phyloP scores from a whole-genome alignment of 495 filamentous ascomycete genomes.

The Penicillium egyptiacum region DNA sequence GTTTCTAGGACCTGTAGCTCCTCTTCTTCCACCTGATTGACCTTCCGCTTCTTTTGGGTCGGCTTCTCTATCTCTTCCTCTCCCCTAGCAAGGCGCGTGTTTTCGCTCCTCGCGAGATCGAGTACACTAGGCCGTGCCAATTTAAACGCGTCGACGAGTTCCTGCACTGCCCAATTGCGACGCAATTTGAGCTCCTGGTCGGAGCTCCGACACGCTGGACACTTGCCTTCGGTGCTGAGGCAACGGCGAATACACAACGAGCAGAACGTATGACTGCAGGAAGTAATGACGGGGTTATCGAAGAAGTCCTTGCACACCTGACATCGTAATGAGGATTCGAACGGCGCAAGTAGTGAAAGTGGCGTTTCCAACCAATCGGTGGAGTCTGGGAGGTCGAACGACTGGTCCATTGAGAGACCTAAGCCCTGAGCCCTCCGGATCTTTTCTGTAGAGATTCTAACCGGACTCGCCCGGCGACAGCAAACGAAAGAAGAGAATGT shows the following conservation, averaged over 20 bases:
- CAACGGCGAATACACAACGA: conserved; percentile 89
- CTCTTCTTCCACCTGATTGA: conserved; percentile 33
- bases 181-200: conserved; percentile 84
- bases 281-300: conserved; percentile 87
- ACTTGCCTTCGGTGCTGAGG: conserved; percentile 76
- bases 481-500: conserved; percentile 9
- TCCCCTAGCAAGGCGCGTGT: conserved; percentile 18
- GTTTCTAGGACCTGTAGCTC: conserved; percentile 12
- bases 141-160: conserved; percentile 78
- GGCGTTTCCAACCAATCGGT: conserved; percentile 91
- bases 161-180: conserved; percentile 78
- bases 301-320: conserved; percentile 99
- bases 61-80: conserved; percentile 21
- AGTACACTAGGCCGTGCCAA: conserved; percentile 62
- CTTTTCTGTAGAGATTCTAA: conserved; percentile 1
- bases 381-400: conserved; percentile 74
- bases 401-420: conserved; percentile 38
- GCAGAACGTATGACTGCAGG: conserved; percentile 95
- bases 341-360: conserved; percentile 64
- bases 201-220: conserved; percentile 72
- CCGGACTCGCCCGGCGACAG: neutral
- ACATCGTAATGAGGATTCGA: conserved; percentile 88
- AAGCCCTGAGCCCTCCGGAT: neutral
- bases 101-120: conserved; percentile 53
- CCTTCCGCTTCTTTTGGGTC: conserved; percentile 47